Base-by-base conservation (phyloP, 805 yeast genomes). In the Maudiozyma saulgeensis region DNA sequence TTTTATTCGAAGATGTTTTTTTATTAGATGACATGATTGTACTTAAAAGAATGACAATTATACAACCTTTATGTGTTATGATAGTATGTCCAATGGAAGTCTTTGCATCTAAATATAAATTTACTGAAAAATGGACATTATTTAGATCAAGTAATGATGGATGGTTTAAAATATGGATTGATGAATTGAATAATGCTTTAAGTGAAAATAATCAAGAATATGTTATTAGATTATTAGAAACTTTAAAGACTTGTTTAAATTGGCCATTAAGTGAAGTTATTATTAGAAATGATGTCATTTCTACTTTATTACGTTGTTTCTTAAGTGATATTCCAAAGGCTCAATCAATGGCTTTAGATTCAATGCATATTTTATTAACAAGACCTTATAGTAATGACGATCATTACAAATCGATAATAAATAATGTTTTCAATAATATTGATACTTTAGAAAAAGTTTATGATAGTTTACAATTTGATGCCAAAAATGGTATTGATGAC, bases 1-100 rank as follows among this genome's bases (percentile, higher is more conserved):
- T 95, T 3, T 68, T 93, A 16, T 93, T 91, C 62, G 99, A 93
- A 68, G 99, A 93, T 62, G 80, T 93, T 11, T 93, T 88, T 62
- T 71, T 95, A 46, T 73, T 93, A 44, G 98, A 93, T 56, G 99
- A 93, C 62, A 84, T 96, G 23, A 78, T 88, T 19, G 96, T 96
- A 1, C 74, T 90, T 34, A 84, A 81, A 56, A 75, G 98, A 59
- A 79, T 84, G 49, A 75, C 80, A n/a, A 76, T 85, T 1, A 74
- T 91, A 38, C 83, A 84, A 46, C 88, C 95, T 32, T 76, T 88
- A 45, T 84, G 96, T 62, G 86, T 91, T 6, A 87, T 89, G 66
- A 78, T 90, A 18, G 81, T 88, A 8, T 80, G 95, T 1, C 84
- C 96, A 0, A 80, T 79, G 50, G 71, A 73, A 6, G 76, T 85